Base-by-base conservation (phyloP, 2,329 filamentous ascomycete species). In the Cercospora zeina region DNA sequence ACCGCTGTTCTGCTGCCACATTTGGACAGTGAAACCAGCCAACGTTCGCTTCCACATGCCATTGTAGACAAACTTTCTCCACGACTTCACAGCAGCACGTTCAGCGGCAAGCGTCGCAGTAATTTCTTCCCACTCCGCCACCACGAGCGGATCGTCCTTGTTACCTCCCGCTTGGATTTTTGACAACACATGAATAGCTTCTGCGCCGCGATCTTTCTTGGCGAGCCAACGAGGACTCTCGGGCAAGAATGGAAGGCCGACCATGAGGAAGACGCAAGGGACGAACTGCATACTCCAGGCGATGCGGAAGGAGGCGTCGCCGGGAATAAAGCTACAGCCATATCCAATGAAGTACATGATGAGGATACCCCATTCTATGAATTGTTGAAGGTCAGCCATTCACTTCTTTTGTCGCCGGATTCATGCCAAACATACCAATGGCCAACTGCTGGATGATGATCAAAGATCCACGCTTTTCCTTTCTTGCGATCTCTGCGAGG, bases 21-120 rank as follows among this genome's bases (percentile, higher is more conserved):
- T 81, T 70, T 86, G 83, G 2, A 85, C 81, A 11, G 79, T 80
- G 70, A 83, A 80, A 51, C 83, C 83, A 14, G 82, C 81, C 53
- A 85, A 64, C 2, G 82, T 85, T 14, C 83, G 77, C 66, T 80
- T 80, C 83, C 83, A 85, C 83, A 86, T 86, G 69, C 83, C 82
- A 58, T 80, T 80, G 55, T 77, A 72, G n/a, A 80, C 70, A 59
- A 80, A 81, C 61, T 77, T 79, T 37, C 75, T 72, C 78, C 77
- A 80, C 3, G 75, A 76, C 24, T 70, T 68, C 16, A 70, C 69
- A 16, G 76, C 75, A 27, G 67, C 58, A 19, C 78, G 74, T 65
- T 80, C 79, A 31, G 77, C 76, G 14, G 70, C 73, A 9, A 80
- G 73, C 1, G 76, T 75, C 0, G 72, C 75, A 4, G 75, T 74